Conservation (phyloP, 192 early-diverging fungal species). For the Jimgerdemannia flammicorona region DNA sequence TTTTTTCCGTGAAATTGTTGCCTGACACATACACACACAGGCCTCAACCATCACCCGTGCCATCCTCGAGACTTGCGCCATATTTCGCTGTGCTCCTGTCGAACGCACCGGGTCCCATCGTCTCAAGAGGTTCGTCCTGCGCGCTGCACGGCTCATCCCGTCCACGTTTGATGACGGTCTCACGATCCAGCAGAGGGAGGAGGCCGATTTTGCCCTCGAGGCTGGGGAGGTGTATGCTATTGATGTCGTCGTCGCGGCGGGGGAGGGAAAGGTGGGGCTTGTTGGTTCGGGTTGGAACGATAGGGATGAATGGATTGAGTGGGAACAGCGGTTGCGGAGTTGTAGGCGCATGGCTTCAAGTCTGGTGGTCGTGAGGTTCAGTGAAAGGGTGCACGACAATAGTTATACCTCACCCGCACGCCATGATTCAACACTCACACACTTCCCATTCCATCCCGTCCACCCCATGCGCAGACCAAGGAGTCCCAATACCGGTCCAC, state of each 20-base stretch:
- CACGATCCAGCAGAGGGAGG: conserved; percentile 29
- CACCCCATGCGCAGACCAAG: conserved; percentile 16
- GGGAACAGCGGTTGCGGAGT: neutral
- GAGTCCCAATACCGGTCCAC: conserved; percentile 51
- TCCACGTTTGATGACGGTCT: conserved; percentile 58
- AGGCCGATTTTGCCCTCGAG: conserved; percentile 64
- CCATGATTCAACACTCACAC: neutral
- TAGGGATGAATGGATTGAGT: neutral
- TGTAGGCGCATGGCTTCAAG: neutral
- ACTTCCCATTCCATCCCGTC: neutral
- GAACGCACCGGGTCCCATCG: conserved; percentile 61
- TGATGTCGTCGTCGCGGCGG: conserved; percentile 66
- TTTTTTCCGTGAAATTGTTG: neutral
- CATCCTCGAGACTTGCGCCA: conserved; percentile 50
- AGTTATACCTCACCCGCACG: neutral
- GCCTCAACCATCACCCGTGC: conserved; percentile 53
- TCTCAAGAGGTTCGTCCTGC: conserved; percentile 73
- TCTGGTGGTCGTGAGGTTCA: too few species aligned
- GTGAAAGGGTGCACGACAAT: neutral
- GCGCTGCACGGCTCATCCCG: conserved; percentile 56
- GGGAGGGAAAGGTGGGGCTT: conserved; percentile 44
- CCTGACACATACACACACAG: conserved; percentile 7
- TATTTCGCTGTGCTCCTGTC: conserved; percentile 67
- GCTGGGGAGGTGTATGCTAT: conserved; percentile 70
- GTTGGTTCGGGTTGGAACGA: neutral